Evolutionary conservation across 805 yeast species (phyloP).

Genomic region (Yarrowia sp.): DNA sequence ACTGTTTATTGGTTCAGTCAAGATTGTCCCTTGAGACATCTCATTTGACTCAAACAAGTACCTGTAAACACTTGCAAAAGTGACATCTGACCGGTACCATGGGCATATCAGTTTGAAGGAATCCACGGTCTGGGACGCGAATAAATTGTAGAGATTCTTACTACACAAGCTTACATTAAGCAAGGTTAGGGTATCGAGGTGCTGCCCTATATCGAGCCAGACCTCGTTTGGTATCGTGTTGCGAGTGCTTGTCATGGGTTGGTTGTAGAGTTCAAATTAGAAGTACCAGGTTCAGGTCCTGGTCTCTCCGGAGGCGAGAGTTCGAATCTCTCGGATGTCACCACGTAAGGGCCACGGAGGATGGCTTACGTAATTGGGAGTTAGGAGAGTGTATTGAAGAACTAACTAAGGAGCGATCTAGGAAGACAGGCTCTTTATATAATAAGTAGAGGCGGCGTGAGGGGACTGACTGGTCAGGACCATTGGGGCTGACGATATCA

Average conservation of each 20-base stretch:
- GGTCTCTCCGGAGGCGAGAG: no score
- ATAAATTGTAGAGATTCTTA: background rate
- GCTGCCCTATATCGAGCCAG: background rate
- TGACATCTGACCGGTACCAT: background rate
- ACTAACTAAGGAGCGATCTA: no score
- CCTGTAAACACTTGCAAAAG: background rate
- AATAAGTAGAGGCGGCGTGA: no score
- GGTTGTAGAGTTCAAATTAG: no score
- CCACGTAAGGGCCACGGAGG: no score
- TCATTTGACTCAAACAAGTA: background rate
- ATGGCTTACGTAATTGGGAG: no score
- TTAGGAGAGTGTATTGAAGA: no score
- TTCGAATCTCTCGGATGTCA: no score
- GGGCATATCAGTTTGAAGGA: background rate
- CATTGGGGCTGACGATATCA: no score
- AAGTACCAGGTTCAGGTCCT: no score
- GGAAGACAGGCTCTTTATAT: no score
- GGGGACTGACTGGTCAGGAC: no score
- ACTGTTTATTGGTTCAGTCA: background rate
- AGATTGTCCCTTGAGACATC: background rate
- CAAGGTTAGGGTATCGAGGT: background rate
- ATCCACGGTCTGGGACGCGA: background rate
- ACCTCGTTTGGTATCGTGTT: slow-evolving; percentile 1
- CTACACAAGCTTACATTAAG: background rate
- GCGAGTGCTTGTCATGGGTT: background rate